Evolutionary conservation across 805 yeast species (phyloP).

Genomic region (Saccharomycopsis babjevae): DNA sequence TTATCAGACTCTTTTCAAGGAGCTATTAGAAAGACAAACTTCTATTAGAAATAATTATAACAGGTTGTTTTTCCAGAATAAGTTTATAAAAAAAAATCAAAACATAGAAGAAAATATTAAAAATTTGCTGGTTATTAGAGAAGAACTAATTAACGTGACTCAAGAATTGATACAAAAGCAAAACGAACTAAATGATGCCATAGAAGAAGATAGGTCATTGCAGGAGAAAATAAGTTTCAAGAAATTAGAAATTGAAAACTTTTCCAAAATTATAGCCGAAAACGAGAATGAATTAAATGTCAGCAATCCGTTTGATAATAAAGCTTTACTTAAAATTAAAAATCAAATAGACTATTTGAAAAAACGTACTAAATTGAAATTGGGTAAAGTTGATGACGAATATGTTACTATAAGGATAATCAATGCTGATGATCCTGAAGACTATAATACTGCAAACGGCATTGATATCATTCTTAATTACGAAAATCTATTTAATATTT

Average conservation of each 20-base stretch:
- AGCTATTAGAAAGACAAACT: constrained; percentile 15
- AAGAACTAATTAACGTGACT: constrained; percentile 14
- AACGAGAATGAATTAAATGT: constrained; percentile 19
- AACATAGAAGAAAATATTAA: constrained; percentile 8
- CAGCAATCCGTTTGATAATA: constrained; percentile 18
- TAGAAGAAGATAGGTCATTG: background rate
- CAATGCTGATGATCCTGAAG: constrained; percentile 12
- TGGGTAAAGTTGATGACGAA: constrained; percentile 27
- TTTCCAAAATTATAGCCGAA: constrained; percentile 15
- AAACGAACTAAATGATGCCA: constrained; percentile 1
- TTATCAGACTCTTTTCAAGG: constrained; percentile 5
- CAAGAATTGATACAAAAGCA: constrained; percentile 6
- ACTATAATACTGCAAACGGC: constrained; percentile 10
- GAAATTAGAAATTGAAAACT: constrained; percentile 10
- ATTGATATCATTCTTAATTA: constrained; percentile 20
- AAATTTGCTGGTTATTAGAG: constrained; percentile 15
- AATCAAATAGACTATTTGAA: background rate
- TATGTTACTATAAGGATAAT: constrained; percentile 28
- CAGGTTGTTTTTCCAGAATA: constrained; percentile 16
- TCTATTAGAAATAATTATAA: constrained; percentile 18
- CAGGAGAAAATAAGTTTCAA: constrained; percentile 10
- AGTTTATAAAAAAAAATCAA: constrained; percentile 17
- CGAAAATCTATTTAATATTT: background rate
- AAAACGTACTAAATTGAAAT: constrained; percentile 21
- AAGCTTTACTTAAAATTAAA: constrained; percentile 14